Evolutionary conservation across 2,329 filamentous ascomycete species (phyloP).

Genomic region (Paraconiothyrium sp.): DNA sequence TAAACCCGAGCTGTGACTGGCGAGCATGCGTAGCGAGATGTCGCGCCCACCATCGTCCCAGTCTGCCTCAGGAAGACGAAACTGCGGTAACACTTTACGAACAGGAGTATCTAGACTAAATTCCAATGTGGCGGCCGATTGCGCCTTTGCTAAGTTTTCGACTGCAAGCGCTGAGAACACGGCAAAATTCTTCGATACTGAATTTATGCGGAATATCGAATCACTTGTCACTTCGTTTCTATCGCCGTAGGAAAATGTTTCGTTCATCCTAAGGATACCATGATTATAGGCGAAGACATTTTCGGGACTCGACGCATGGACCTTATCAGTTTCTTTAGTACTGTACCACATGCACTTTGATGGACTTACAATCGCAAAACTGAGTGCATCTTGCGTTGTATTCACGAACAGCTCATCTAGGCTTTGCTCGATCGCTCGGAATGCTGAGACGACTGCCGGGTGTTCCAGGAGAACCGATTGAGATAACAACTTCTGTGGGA

Average conservation of each 20-base stretch:
- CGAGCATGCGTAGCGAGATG: slow-evolving; percentile 44
- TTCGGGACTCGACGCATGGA: slow-evolving; percentile 35
- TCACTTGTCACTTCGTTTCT: slow-evolving; percentile 35
- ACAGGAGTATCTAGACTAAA: slow-evolving; percentile 37
- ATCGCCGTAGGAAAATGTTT: slow-evolving; percentile 22
- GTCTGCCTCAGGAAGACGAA: slow-evolving; percentile 33
- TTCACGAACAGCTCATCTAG: slow-evolving; percentile 31
- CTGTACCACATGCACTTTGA: no score
- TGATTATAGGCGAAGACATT: slow-evolving; percentile 39
- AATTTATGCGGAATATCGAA: slow-evolving; percentile 43
- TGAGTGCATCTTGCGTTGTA: slow-evolving; percentile 40
- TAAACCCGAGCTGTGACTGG: slow-evolving; percentile 42
- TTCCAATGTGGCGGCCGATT: slow-evolving; percentile 1
- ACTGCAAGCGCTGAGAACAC: slow-evolving; percentile 35
- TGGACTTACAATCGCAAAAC: slow-evolving; percentile 40
- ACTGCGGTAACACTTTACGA: slow-evolving; percentile 32
- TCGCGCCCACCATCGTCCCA: slow-evolving; percentile 45
- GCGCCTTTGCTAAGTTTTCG: slow-evolving; percentile 23
- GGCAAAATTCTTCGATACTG: slow-evolving; percentile 42
- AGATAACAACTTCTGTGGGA: slow-evolving; percentile 29
- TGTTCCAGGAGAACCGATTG: slow-evolving; percentile 32
- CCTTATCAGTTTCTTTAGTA: slow-evolving; percentile 23
- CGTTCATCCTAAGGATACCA: slow-evolving; percentile 43
- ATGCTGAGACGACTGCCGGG: slow-evolving; percentile 32
- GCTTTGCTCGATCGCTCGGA: slow-evolving; percentile 31